Base-by-base conservation (phyloP, 768 basidiomycete species). In the Grammothele lineata region DNA sequence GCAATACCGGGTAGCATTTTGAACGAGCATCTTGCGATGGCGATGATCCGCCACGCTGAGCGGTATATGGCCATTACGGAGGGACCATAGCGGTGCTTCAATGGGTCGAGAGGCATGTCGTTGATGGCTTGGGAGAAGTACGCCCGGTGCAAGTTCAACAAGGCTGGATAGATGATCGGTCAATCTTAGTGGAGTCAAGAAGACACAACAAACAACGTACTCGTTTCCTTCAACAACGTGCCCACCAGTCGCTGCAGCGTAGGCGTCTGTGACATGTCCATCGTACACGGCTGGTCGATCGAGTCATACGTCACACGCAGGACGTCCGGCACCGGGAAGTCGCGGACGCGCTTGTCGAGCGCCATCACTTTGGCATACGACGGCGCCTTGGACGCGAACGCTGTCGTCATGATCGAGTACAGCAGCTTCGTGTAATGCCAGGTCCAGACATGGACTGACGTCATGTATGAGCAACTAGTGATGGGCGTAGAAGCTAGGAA, bases 51-150 rank as follows among this genome's bases (percentile, higher is more conserved):
- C 79, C 83, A 87, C 4, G 84, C 80, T 2, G 83, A 83, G 2
- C 83, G 81, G 63, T 85, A 87, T 12, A 78, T 77, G 0, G 87
- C 81, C 62, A 84, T 74, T 5, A 87, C 81, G 1, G 87, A 89
- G 1, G 81, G 79, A 0, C 78, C 72, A 60, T 80, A 87, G 55
- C 69, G 73, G 56, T 87, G 84, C 46, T 71, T 72, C 39, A 81
- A 66, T 2, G 80, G 67, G 45, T 86, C 80, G 7, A 64, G 55
- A 0, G 81, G 78, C 40, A 69, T 67, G 37, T 85, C 84, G 41
- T 77, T 75, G 17, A 88, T 62, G 0, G 83, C 82, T 55, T 80
- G 80, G 2, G 78, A 78, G 56, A 87, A 83, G 60, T 84, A 85
- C 14, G 77, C 70, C 23, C 85, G 72, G 57, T 87, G 85, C 14